Conservation (phyloP, 2,329 filamentous ascomycete genomes). For the Fusarium newnesense region DNA sequence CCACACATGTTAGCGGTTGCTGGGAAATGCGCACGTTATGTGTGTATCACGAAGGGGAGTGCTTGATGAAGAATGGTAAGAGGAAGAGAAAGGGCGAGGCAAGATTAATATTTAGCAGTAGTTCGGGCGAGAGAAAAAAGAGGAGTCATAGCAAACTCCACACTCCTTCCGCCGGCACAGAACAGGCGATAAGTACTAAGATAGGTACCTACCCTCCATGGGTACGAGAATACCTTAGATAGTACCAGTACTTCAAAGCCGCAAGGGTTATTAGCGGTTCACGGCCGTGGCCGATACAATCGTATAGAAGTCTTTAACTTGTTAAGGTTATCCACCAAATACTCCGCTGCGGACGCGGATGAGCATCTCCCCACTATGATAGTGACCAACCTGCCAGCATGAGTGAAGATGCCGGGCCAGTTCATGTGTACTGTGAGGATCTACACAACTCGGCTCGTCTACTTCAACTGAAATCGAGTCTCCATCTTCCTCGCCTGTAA, state of each 20-base stretch:
- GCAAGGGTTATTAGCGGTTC: slow-evolving; percentile 37
- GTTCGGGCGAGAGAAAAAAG: slow-evolving; percentile 27
- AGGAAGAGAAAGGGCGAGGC: slow-evolving; percentile 16
- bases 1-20: slow-evolving; percentile 81
- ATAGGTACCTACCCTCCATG: not conserved
- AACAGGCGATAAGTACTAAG: slow-evolving; percentile 27
- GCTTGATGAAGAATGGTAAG: slow-evolving; percentile 20
- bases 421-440: not conserved
- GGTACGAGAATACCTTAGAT: not conserved
- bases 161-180: slow-evolving; percentile 34
- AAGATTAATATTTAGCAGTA: slow-evolving; percentile 39
- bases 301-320: not conserved
- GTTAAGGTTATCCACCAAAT: slow-evolving; percentile 40
- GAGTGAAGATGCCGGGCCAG: not conserved
- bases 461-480: not conserved
- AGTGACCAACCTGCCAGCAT: slow-evolving; percentile 9
- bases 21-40: slow-evolving; percentile 15
- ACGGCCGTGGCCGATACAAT: slow-evolving; percentile 14
- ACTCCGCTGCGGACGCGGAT: slow-evolving; percentile 34
- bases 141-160: slow-evolving; percentile 40
- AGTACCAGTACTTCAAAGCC: slow-evolving; percentile 12
- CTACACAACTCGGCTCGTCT: not conserved
- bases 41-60: slow-evolving; percentile 15
- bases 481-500: not conserved
- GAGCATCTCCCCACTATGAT: slow-evolving; percentile 21